phyloP scores from a whole-genome alignment of 2,329 filamentous ascomycete species.

The Aspergillus sp. region DNA sequence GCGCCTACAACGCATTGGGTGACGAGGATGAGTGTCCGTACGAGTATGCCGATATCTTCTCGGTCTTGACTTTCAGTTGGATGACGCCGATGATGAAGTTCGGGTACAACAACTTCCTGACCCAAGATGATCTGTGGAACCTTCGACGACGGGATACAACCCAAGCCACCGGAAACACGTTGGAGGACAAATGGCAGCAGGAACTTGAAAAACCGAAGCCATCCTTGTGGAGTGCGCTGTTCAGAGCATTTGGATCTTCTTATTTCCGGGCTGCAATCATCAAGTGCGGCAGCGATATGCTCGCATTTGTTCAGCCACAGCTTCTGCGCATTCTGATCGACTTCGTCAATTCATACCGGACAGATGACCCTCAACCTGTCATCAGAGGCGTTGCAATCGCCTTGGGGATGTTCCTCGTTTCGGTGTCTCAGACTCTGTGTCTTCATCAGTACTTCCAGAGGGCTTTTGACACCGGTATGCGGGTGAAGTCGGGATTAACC shows the following conservation, averaged over 20 bases:
- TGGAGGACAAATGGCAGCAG: constrained; percentile 73
- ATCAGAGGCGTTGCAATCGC: constrained; percentile 85
- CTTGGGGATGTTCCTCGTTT: constrained; percentile 86
- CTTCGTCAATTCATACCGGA: constrained; percentile 76
- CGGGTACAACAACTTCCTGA: constrained; percentile 88
- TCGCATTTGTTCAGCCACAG: constrained; percentile 90
- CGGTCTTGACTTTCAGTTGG: constrained; percentile 91
- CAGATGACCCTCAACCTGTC: constrained; percentile 67
- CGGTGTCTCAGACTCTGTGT: constrained; percentile 80
- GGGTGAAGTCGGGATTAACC: constrained; percentile 86
- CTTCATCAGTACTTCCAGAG: constrained; percentile 98
- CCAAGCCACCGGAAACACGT: constrained; percentile 65
- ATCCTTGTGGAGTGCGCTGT: constrained; percentile 82
- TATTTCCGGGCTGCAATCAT: constrained; percentile 80
- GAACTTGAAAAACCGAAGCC: constrained; percentile 74
- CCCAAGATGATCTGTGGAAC: constrained; percentile 94
- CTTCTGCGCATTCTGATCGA: constrained; percentile 78
- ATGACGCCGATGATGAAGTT: constrained; percentile 98
- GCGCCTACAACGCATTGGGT: constrained; percentile 66
- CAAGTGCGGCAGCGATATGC: constrained; percentile 82
- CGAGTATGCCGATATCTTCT: constrained; percentile 93
- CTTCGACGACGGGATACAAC: constrained; percentile 79
- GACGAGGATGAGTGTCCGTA: constrained; percentile 68
- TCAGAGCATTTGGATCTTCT: constrained; percentile 79
- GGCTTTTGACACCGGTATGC: constrained; percentile 93